These are phyloP conservation scores for Phaeotremella fagi DNA, from an alignment of 768 basidiomycete genomes.

Conservation along the genomic window DNA sequence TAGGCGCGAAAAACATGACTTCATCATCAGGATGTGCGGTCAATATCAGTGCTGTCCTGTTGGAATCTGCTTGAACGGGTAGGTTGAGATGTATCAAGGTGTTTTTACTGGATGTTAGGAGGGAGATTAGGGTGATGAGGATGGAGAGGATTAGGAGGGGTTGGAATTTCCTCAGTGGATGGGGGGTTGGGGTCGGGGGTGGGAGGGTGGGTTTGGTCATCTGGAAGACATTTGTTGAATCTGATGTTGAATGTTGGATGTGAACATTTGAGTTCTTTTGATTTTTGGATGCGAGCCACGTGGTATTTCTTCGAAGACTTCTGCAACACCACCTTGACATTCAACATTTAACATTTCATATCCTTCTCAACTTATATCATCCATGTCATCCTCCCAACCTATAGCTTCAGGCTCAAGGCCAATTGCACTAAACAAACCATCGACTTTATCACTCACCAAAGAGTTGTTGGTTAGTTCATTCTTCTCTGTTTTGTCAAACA, in stretches of 20 bases:
- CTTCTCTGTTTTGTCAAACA: not conserved
- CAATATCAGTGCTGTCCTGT: slow-evolving; percentile 52
- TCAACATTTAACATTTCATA: not conserved
- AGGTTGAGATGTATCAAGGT: too few species aligned
- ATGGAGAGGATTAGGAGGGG: too few species aligned
- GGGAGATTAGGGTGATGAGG: too few species aligned
- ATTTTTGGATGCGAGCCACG: too few species aligned
- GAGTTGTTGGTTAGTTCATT: not conserved
- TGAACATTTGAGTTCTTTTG: too few species aligned
- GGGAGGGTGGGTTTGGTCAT: too few species aligned
- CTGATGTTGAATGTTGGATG: too few species aligned
- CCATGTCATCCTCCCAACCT: not conserved
- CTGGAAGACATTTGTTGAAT: too few species aligned
- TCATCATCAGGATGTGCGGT: slow-evolving; percentile 96
- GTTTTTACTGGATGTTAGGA: too few species aligned
- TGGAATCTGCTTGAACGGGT: too few species aligned
- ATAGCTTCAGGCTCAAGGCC: not conserved
- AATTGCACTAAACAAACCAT: not conserved
- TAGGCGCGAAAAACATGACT: slow-evolving; percentile 88
- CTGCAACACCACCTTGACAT: not conserved
- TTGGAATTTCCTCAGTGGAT: too few species aligned
- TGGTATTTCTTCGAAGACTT: not conserved
- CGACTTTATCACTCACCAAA: not conserved
- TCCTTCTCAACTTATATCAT: not conserved
- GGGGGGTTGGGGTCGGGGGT: too few species aligned